A percentile compares a stretch with the other conserved stretches of the same genome.
phyloP scores from a whole-genome alignment of 2,329 filamentous ascomycete genomes.

The Tolypocladium amazonense region DNA sequence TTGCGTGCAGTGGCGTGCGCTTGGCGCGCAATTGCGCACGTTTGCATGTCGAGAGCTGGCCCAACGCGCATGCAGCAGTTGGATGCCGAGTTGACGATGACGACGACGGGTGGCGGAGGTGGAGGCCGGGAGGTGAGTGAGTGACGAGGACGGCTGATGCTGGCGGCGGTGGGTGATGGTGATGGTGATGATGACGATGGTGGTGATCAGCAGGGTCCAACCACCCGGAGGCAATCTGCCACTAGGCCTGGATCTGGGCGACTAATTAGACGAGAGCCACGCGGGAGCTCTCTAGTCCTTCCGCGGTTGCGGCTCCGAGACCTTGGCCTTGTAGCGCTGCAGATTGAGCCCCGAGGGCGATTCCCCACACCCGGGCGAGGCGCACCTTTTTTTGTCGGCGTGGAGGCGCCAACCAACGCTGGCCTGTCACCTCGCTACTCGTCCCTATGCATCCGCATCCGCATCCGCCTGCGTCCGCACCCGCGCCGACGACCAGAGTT shows the following conservation, averaged over 20 bases:
- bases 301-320: neutral
- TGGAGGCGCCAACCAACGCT: neutral
- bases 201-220: neutral
- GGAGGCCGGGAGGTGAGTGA: no score
- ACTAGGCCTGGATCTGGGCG: neutral
- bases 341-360: neutral
- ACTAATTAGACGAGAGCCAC: neutral
- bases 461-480: neutral
- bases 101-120: no score
- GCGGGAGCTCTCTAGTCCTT: neutral
- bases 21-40: neutral
- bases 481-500: neutral
- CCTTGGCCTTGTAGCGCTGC: neutral
- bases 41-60: neutral
- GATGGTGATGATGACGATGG: neutral
- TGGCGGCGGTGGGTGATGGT: neutral
- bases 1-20: neutral
- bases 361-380: constrained; percentile 1
- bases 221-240: neutral
- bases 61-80: neutral
- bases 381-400: neutral
- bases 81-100: neutral
- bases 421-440: neutral
- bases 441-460: neutral
- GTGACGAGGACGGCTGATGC: neutral